These are phyloP conservation scores for Physaria fendleri DNA, from an alignment of 345 rosid genomes.

Conservation along the genomic window DNA sequence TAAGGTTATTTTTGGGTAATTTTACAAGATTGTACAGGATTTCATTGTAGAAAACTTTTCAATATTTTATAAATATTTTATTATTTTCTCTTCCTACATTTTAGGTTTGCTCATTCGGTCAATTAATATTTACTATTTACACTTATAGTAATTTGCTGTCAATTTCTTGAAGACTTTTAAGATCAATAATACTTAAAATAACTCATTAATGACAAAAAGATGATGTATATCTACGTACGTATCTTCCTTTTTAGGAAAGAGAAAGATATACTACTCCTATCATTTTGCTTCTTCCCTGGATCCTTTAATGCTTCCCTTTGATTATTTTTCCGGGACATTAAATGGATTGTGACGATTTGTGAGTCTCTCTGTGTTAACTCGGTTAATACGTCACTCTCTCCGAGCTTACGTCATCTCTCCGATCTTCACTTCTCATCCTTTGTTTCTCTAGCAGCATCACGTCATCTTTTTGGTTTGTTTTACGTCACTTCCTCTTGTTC, in stretches of 20 bases:
- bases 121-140: neutral
- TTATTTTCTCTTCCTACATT: neutral
- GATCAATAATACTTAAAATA: neutral
- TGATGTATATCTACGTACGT: slow-evolving; percentile 19
- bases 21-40: too few relatives aligned
- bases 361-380: slow-evolving; percentile 13
- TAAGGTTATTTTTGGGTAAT: too few relatives aligned
- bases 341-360: slow-evolving; percentile 34
- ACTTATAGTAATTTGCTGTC: neutral
- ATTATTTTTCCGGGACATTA: neutral
- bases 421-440: neutral
- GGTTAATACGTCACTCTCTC: slow-evolving; percentile 29
- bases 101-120: neutral
- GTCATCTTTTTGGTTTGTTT: slow-evolving; percentile 20
- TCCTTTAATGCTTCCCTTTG: neutral
- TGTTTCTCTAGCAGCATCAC: neutral
- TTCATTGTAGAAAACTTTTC: too few relatives aligned
- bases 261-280: neutral
- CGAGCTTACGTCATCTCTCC: slow-evolving; percentile 28
- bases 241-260: slow-evolving; percentile 17
- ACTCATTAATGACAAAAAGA: slow-evolving; percentile 3
- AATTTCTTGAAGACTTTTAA: neutral
- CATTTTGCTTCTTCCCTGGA: neutral
- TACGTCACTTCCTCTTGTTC: neutral
- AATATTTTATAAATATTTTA: neutral